Percentiles rank a stretch among this genome's conserved stretches.
These are phyloP conservation scores for Paecilomyces niveus DNA, from an alignment of 2,329 filamentous ascomycete species.

Conservation along the genomic window DNA sequence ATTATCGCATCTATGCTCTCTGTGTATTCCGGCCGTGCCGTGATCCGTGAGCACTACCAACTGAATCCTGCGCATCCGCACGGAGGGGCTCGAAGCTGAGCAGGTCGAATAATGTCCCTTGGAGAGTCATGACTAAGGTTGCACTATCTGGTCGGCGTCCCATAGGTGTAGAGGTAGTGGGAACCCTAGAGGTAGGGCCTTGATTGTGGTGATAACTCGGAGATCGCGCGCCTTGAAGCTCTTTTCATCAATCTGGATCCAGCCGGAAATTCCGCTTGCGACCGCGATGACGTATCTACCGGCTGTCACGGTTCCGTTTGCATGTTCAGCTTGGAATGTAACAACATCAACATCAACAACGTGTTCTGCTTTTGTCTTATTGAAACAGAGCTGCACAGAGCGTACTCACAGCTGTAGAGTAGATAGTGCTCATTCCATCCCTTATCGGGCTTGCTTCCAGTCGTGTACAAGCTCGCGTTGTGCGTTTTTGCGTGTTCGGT, in stretches of 20 bases:
- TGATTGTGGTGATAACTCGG: not conserved
- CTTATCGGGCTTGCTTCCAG: not conserved
- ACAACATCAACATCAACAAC: conserved; percentile 1
- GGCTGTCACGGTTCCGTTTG: not conserved
- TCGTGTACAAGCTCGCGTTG: not conserved
- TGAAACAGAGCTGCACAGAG: not conserved
- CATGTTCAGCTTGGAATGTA: not conserved
- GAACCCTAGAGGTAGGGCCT: too few relatives aligned
- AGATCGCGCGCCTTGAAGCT: too few relatives aligned
- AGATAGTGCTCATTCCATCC: too few relatives aligned
- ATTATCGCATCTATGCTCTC: not conserved
- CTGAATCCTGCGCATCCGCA: not conserved
- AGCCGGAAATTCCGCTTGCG: not conserved
- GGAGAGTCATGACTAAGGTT: too few relatives aligned
- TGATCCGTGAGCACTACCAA: not conserved
- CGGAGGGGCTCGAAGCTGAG: too few relatives aligned
- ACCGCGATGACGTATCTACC: not conserved
- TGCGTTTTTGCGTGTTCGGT: not conserved
- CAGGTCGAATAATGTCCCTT: too few relatives aligned
- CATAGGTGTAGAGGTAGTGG: too few relatives aligned
- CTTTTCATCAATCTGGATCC: too few relatives aligned
- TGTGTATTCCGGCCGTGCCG: not conserved
- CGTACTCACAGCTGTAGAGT: too few relatives aligned
- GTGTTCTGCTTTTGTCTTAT: not conserved
- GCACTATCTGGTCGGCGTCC: too few relatives aligned